Base-by-base conservation (phyloP, 495 filamentous ascomycete species). In the Penicillium nucicola region DNA sequence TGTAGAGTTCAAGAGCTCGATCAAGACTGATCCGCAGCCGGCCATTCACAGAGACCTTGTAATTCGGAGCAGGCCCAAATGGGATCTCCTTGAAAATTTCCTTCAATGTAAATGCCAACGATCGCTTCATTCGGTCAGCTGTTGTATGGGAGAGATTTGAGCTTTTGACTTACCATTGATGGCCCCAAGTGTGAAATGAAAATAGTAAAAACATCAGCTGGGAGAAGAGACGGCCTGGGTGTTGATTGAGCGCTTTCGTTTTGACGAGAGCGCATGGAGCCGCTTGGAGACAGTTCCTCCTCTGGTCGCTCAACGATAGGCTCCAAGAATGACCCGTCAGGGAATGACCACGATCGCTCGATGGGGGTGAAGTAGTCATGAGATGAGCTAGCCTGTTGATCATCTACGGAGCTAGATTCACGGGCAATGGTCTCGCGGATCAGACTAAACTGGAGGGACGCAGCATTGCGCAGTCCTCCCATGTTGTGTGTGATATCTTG, bases 171-270 rank as follows among this genome's bases (percentile, higher is more conserved):
- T 77, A 84, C 82, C 90, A 97, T 96, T 1, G 90, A 91, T 1
- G 93, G 92, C 0, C 93, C 93, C 31, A 98, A 70, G 53, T 92
- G 83, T 12, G 74, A 72, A 31, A 98, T 96, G 61, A 98, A 98
- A 6, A 85, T 72, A 6, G 87, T 83, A 58, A 97, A 97, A 42
- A 97, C 90, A 28, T 92, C 88, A 0, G 85, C 78, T 12, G 87
- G 81, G 39, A 80, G 83, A 41, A 74, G 56, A 57, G 42, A 14
- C 13, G 65, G 45, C 40, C 62, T 45, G 1, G 49, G 17, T 6
- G 48, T 56, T 11, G 53, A 20, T 4, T 60, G 55, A 15, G 42
- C 33, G 34, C 59, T 50, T 30, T 20, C 57, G 25, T 36, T 48
- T 13, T 54, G 50, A 13, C 57, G 50, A 17, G 42, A 57, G 12